Base-by-base conservation (phyloP, 2,329 filamentous ascomycete genomes). In the Cladosporium velox region DNA sequence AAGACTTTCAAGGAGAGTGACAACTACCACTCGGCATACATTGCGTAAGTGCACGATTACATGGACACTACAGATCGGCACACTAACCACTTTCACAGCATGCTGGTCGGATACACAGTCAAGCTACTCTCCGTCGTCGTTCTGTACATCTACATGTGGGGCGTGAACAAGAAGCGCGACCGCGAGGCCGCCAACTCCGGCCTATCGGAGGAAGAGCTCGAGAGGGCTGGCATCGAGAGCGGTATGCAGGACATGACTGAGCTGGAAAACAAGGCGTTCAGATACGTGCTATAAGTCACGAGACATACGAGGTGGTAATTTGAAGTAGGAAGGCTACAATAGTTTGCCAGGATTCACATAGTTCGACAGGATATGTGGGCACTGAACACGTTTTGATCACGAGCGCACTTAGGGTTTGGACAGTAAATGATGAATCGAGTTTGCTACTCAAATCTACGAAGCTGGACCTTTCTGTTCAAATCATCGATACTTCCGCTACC, bases 181-280 rank as follows among this genome's bases (percentile, higher is more conserved):
- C 73, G 79, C 0, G 81, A 82, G 52, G 81, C 78, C 4, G 77
- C 73, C 1, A 66, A 69, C 24, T 72, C 72, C 44, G 77, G 77
- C 3, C 12, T 51, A 7, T 67, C 72, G 8, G 70, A 70, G 24
- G 77, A 78, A 4, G 80, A 82, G 35, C 79, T 83, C 52, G 83
- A 85, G 70, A 80, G 77, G 58, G 80, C 82, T 49, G 84, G 83
- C 0, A 80, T 87, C 38, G 84, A 87, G 71, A 78, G 76, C 64
- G 84, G 84, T 1, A 86, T 87, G 84, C 77, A 81, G 67, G 85
- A 86, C 72, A 76, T 81, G 75, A 86, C 85, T 0, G 84, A 86
- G 73, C 72, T 86, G 26, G 84, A 86, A 57, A 86, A 86, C 66
- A 82, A 79, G 70, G 83, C 79, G 0, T 86, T 86, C 69, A 78